phyloP scores from a whole-genome alignment of 2,329 filamentous ascomycete genomes.

The Diplodia seriata region DNA sequence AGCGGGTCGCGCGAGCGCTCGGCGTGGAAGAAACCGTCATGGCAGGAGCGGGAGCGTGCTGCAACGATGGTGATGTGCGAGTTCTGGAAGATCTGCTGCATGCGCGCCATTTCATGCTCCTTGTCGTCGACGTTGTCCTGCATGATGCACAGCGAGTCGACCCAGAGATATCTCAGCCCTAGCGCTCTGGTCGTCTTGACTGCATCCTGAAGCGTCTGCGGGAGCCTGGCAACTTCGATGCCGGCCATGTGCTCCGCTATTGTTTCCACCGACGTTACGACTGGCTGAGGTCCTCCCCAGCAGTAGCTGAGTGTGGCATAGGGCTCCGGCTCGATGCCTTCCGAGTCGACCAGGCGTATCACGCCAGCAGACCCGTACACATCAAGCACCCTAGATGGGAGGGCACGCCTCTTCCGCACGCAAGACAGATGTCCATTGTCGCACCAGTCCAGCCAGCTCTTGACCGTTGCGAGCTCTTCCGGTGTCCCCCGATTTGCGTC shows the following conservation, averaged over 20 bases:
- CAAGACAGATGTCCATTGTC: slow-evolving; percentile 15
- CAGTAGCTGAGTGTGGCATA: slow-evolving; percentile 27
- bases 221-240: slow-evolving; percentile 17
- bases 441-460: slow-evolving; percentile 27
- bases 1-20: slow-evolving; percentile 5
- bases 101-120: slow-evolving; percentile 27
- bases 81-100: slow-evolving; percentile 27
- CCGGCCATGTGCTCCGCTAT: slow-evolving; percentile 10
- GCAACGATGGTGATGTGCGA: slow-evolving; percentile 27
- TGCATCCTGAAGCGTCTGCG: slow-evolving; percentile 31
- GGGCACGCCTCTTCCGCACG: slow-evolving; percentile 1
- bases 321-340: slow-evolving; percentile 6
- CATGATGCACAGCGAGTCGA: slow-evolving; percentile 33
- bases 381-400: slow-evolving; percentile 28
- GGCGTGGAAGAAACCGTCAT: slow-evolving; percentile 22
- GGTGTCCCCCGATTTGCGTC: slow-evolving; percentile 19
- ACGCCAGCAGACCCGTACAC: not conserved
- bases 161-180: slow-evolving; percentile 32
- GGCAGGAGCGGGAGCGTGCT: slow-evolving; percentile 8
- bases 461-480: slow-evolving; percentile 8
- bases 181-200: slow-evolving; percentile 24
- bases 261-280: not conserved
- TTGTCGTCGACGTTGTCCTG: slow-evolving; percentile 28
- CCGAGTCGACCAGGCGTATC: slow-evolving; percentile 7
- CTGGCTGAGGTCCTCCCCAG: slow-evolving; percentile 15